phyloP scores from a whole-genome alignment of 73 alveolate genomes.

The Effrenium voratum region DNA sequence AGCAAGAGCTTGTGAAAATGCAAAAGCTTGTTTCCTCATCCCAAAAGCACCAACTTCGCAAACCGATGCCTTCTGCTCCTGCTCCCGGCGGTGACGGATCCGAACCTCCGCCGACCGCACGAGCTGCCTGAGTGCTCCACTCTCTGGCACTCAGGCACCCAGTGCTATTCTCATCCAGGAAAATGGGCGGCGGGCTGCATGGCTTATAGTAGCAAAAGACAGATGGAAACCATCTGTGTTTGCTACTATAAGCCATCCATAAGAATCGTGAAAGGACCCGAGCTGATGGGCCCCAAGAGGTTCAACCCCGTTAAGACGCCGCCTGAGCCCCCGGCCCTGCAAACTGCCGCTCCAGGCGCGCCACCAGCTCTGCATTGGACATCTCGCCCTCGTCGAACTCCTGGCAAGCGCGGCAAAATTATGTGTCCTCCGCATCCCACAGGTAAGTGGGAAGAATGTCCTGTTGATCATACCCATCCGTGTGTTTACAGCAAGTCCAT shows the following conservation, averaged over 20 bases:
- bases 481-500: too few relatives aligned
- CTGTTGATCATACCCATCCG: too few relatives aligned
- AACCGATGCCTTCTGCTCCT: conserved; percentile 47
- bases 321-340: conserved; percentile 60
- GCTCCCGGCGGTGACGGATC: conserved; percentile 77
- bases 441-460: too few relatives aligned
- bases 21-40: too few relatives aligned
- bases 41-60: too few relatives aligned
- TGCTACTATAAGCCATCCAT: not conserved
- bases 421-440: too few relatives aligned
- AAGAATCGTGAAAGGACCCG: not conserved
- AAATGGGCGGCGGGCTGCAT: not conserved
- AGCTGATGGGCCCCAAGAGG: too few relatives aligned
- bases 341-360: conserved; percentile 86
- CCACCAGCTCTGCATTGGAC: conserved; percentile 87
- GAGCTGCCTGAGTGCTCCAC: conserved; percentile 91
- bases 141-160: too few relatives aligned
- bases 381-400: conserved; percentile 78
- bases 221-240: not conserved
- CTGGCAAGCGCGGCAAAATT: conserved; percentile 6
- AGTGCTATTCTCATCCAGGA: too few relatives aligned
- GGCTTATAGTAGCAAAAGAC: not conserved
- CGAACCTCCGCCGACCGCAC: conserved; percentile 87
- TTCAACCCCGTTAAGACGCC: too few relatives aligned
- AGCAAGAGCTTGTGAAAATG: too few relatives aligned